Evolutionary conservation across 1,284 basidiomycete genomes (phyloP).

Genomic region (Microbotryum lychnidis-dioicae): DNA sequence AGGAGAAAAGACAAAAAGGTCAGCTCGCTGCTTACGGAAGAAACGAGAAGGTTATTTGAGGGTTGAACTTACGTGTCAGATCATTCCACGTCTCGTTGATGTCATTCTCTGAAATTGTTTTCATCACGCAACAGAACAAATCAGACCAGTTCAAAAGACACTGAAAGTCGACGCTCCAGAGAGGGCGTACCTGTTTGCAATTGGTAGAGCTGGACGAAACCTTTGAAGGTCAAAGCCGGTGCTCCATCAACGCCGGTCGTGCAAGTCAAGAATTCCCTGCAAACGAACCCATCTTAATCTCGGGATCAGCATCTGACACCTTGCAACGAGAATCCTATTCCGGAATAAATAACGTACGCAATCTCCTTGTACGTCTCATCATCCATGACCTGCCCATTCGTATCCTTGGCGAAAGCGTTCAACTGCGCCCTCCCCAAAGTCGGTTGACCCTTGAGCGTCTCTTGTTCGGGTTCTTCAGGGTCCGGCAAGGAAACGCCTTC

Average conservation of each 20-base stretch:
- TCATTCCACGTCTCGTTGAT: slow-evolving; percentile 21
- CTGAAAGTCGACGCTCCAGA: neutral
- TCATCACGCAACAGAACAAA: too few species aligned
- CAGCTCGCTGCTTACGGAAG: too few species aligned
- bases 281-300: neutral
- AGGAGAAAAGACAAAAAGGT: too few species aligned
- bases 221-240: slow-evolving; percentile 10
- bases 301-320: neutral
- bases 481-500: too few species aligned
- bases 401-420: slow-evolving; percentile 17
- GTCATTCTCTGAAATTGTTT: slow-evolving; percentile 18
- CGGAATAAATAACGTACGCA: neutral
- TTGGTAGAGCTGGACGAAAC: slow-evolving; percentile 23
- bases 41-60: slow-evolving; percentile 1
- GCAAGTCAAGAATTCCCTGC: neutral
- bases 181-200: slow-evolving; percentile 17
- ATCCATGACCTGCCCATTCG: slow-evolving; percentile 14
- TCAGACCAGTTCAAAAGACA: neutral
- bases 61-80: slow-evolving; percentile 20
- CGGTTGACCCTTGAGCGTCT: neutral
- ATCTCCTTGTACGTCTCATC: slow-evolving; percentile 3
- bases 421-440: slow-evolving; percentile 7
- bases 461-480: too few species aligned
- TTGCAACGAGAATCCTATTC: too few species aligned
- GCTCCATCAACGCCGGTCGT: neutral